Evolutionary conservation across 2,329 filamentous ascomycete species (phyloP), one percentile per base, ranked within the genome.

Genomic region (Fusarium hainanense): DNA sequence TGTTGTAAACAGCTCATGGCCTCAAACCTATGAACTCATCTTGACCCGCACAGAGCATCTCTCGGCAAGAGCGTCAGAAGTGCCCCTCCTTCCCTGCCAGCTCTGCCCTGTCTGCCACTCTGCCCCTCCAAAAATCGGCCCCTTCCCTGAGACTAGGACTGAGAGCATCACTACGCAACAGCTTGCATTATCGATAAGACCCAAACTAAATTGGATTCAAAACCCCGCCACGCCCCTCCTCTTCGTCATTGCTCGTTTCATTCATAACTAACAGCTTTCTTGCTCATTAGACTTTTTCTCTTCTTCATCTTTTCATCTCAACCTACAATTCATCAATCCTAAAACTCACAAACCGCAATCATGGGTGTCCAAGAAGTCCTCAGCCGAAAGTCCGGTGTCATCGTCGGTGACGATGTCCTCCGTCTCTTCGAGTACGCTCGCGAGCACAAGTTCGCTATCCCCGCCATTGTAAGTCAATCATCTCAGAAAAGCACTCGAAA

Each of bases 351-450:
- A 72, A 74, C 69, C 71, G 73, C 75, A 76, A 80, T 52, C 54
- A 82, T 82, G 80, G 79, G 79, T 76, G 76, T 55, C 59, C 75
- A 73, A 58, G 79, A 81, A 71, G 82, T 84, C 69, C 79, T 86
- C 69, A 84, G 81, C 78, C 82, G 84, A 74, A 85, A 86, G 82
- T 75, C 83, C 67, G 84, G 84, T 72, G 84, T 86, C 79, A 85
- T 86, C 78, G 84, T 85, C 70, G 84, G 84, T 73, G 83, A 86
- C 73, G 84, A 86, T 76, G 84, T 86, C 68, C 79, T 85, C 63
- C 82, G 81, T 76, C 92, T 97, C 78, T 97, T 98, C 86, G 88
- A 94, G 83, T 93, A 98, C 83, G 93, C 93, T 74, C 92, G 94
- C 81, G 88, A 96, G 86, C 88, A 97, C 79, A 85, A 91, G 72